Base-by-base conservation (phyloP, 2,329 filamentous ascomycete genomes). In the Fusarium chaquense region DNA sequence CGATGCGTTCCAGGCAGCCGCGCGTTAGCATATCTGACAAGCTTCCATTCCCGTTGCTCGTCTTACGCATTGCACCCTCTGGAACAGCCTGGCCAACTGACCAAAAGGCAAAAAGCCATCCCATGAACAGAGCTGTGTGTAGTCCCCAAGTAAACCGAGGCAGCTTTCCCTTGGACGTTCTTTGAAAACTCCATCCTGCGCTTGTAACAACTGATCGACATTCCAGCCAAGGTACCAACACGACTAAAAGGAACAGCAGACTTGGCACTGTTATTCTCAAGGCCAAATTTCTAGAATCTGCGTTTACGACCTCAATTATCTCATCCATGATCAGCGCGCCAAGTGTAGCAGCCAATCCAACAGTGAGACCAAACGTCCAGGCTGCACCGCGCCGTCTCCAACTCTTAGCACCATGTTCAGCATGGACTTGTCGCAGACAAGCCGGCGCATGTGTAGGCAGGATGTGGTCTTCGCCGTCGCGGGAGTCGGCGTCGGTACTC, bases 301-400 rank as follows among this genome's bases (percentile, higher is more conserved):
- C 85, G 68, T 90, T 86, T n/a, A 93, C 85, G 7, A 91, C 85
- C 74, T 93, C 92, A 28, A 92, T 89, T 44, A 97, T 93, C 79
- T 97, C 93, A 73, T 92, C 93, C 11, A 97, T 85, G 46, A 97
- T 92, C 70, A 97, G 81, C 79, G 94, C 90, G 4, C 90, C 93
- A 46, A 97, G 83, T 2, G 95, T 92, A 38, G 91, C 87, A 8
- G 93, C 91, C 11, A 97, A 84, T 2, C 89, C 93, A 36, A 96
- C 87, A 12, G 92, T 97, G 1, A 89, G 86, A 9, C 92, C 90
- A 78, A 97, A 97, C 2, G 91, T 89, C 60, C 86, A 80, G 16
- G 89, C 90, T 3, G 89, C 86, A 15, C 86, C 76, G 26, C 84
- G 81, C 41, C 86, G 80, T 50, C 84, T 80, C 64, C 83, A 75